Evolutionary conservation across 2,329 filamentous ascomycete species (phyloP), one percentile per base, ranked within the genome.

Genomic region (Curvularia sp.): DNA sequence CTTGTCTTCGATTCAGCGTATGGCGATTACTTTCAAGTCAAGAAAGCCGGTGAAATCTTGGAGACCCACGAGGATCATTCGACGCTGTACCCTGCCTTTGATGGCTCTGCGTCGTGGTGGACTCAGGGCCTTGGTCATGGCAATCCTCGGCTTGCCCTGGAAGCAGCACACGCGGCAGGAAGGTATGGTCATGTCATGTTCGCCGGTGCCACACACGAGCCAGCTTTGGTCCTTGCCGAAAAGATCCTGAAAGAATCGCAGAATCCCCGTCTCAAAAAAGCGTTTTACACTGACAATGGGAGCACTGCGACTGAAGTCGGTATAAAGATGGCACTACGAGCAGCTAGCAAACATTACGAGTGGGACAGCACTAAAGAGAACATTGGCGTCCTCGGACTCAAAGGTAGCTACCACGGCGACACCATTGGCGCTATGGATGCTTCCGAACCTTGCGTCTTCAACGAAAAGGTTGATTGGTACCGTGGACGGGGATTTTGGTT

Each of bases 161-260:
- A 90, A 0, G 91, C 91, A 1, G 90, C 92, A 0, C 89, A 95
- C 70, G 91, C 92, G 0, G 90, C 92, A 1, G 91, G 92, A 7
- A 84, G 91, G 27, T 96, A 95, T 69, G 92, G 92, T 0, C 92
- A 96, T 75, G 90, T 95, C 65, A 95, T 96, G 89, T 95, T 96
- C 69, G 90, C 91, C 0, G 87, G 87, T 8, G 87, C 89, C 0
- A 84, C 93, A n/a, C 91, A 96, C 65, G 85, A 92, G 67, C 92
- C 92, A 0, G 92, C 90, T 0, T 77, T 95, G 0, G 80, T 82
- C 6, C 81, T 96, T 0, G 89, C 91, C 0, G 84, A 91, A 70
- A 80, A 79, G 0, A 80, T 96, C 1, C 78, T 95, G 3, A 55
- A 80, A 1, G 81, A 81, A 0, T 77, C 90, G 5, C 74, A 80